Evolutionary conservation across 129 eudicot genomes (phyloP).

Genomic region (Dittrichia graveolens): DNA sequence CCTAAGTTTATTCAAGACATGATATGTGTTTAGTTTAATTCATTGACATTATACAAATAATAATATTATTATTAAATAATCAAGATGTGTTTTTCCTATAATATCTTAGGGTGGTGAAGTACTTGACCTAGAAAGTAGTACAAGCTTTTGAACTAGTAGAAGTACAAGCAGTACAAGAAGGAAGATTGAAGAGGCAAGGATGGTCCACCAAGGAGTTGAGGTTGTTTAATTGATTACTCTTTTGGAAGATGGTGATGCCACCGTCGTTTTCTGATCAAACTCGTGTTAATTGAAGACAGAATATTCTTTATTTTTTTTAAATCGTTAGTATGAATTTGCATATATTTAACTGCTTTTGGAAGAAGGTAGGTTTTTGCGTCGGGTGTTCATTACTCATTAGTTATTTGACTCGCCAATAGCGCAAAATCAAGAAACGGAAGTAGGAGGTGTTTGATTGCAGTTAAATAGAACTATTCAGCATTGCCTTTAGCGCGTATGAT

Average conservation of each 20-base stretch:
- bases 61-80: not conserved
- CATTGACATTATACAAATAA: not conserved
- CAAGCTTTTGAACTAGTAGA: slow-evolving; percentile 24
- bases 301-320: not conserved
- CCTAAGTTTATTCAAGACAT: not conserved
- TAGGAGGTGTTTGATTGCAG: no score
- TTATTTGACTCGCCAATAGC: no score
- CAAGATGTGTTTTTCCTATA: not conserved
- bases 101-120: slow-evolving; percentile 30
- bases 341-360: not conserved
- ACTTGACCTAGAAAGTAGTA: slow-evolving; percentile 24
- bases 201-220: slow-evolving; percentile 28
- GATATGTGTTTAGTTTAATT: not conserved
- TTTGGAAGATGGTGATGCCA: slow-evolving; percentile 36
- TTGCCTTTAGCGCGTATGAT: no score
- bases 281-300: not conserved
- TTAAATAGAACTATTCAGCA: no score
- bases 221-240: slow-evolving; percentile 39
- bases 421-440: no score
- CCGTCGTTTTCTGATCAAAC: slow-evolving; percentile 18
- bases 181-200: slow-evolving; percentile 18
- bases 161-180: slow-evolving; percentile 41
- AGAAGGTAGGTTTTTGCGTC: not conserved
- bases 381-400: no score
- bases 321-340: not conserved